Evolutionary conservation across 805 yeast genomes (phyloP), one percentile per base, ranked within the genome.

Genomic region (Teunomyces lycoperdinae): DNA sequence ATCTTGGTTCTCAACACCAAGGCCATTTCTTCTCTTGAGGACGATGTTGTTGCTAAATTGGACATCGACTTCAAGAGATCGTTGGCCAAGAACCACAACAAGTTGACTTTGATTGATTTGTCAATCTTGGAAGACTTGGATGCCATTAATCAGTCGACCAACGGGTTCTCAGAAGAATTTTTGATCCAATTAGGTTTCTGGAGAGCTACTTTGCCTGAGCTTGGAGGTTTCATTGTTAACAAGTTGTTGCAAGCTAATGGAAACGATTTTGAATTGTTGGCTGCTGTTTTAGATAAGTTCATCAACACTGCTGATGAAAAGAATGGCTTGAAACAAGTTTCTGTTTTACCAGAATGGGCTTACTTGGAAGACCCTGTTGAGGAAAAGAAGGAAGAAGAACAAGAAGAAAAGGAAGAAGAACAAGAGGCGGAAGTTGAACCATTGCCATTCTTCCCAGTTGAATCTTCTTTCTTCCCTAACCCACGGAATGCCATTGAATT

Each of bases 121-220:
- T 74, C 82, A 17, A 62, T 79, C 16, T 70, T 86, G 50, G 88
- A 85, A 36, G 88, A 81, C 47, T 76, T 82, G 56, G 85, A 81
- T 51, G 63, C 66, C 13, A 53, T 63, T 33, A 66, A 64, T 44
- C 70, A 66, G 44, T 83, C 83, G 47, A 84, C 94, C 35, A 78
- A 81, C 56, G 95, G 95, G 27, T 83, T 90, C 62, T 81, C 94
- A 3, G 74, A 76, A 29, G 77, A 83, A 33, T 84, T 90, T 64
- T 89, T 89, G 43, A 70, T 81, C 48, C 96, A 90, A 69, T 80
- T 85, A 36, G 88, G 84, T 0, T 85, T 89, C 74, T 89, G 96
- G 96, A 77, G 78, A 50, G 71, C 77, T 38, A 79, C 87, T 6
- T 80, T 77, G 52, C 87, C 89, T 11, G 77, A 76, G 34, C 73